Conservation (phyloP, 352 stramenopile genomes). For the Sclerospora graminicola region DNA sequence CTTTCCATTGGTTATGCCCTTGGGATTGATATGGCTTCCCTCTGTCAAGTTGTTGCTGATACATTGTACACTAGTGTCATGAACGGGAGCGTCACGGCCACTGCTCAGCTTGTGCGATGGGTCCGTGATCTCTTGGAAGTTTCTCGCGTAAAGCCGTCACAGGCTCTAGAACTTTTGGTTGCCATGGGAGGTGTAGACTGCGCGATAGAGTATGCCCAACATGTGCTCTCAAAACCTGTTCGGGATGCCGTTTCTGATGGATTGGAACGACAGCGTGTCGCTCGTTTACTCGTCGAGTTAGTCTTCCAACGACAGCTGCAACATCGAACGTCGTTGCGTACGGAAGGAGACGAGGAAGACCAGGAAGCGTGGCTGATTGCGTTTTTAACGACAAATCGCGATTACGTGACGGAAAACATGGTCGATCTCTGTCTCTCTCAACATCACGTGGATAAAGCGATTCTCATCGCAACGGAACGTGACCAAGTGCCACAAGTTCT, state of each 20-base stretch:
- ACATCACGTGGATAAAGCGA: slow-evolving; percentile 55
- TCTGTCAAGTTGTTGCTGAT: slow-evolving; percentile 77
- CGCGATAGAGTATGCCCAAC: slow-evolving; percentile 50
- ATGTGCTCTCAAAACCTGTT: slow-evolving; percentile 32
- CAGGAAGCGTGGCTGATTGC: slow-evolving; percentile 35
- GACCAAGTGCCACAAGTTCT: slow-evolving; percentile 39
- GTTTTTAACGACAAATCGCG: slow-evolving; percentile 45
- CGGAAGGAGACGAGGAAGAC: slow-evolving; percentile 20
- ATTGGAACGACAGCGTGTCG: slow-evolving; percentile 38
- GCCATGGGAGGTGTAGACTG: slow-evolving; percentile 35
- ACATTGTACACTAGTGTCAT: slow-evolving; percentile 47
- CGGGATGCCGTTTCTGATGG: slow-evolving; percentile 24
- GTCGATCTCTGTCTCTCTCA: slow-evolving; percentile 59
- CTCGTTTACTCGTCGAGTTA: slow-evolving; percentile 41
- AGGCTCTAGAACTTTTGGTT: slow-evolving; percentile 56
- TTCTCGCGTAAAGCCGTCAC: slow-evolving; percentile 57
- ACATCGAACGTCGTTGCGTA: slow-evolving; percentile 10
- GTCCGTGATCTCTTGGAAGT: slow-evolving; percentile 66
- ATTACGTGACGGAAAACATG: slow-evolving; percentile 53
- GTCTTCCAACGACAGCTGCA: slow-evolving; percentile 52
- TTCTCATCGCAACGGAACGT: slow-evolving; percentile 42
- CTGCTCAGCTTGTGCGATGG: slow-evolving; percentile 38
- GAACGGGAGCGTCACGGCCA: slow-evolving; percentile 11
- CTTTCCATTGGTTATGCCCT: slow-evolving; percentile 81
- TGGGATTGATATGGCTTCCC: slow-evolving; percentile 79